Evolutionary conservation across 257 asterid species (phyloP).

Genomic region (Salvia rosmarinus): DNA sequence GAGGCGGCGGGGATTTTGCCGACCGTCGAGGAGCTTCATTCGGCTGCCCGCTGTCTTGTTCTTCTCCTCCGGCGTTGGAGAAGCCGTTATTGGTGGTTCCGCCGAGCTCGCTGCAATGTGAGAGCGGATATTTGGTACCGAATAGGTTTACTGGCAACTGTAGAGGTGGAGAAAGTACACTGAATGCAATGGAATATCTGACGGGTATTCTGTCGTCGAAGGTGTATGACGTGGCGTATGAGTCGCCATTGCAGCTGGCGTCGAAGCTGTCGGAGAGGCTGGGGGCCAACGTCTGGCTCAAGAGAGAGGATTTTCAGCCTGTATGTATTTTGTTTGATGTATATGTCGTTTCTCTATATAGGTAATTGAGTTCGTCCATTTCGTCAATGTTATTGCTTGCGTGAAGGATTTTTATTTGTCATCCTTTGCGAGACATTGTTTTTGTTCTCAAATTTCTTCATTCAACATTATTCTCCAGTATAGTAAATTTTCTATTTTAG

Average conservation of each 20-base stretch:
- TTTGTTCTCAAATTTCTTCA: not conserved
- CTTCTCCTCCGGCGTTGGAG: slow-evolving; percentile 30
- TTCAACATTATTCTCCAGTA: not conserved
- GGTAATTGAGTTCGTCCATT: not conserved
- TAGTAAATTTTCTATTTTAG: too few relatives aligned
- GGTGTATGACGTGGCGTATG: slow-evolving; percentile 91
- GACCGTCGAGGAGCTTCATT: slow-evolving; percentile 34
- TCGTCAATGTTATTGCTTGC: not conserved
- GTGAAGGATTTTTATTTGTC: not conserved
- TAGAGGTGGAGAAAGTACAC: slow-evolving; percentile 28
- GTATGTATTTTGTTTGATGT: slow-evolving; percentile 44
- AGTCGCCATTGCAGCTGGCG: slow-evolving; percentile 84
- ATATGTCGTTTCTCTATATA: not conserved
- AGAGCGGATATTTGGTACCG: slow-evolving; percentile 63
- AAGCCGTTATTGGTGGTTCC: slow-evolving; percentile 49
- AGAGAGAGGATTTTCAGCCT: slow-evolving; percentile 89
- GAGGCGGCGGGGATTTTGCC: slow-evolving; percentile 36
- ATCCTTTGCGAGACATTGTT: not conserved
- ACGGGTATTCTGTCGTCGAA: slow-evolving; percentile 79
- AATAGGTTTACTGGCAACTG: slow-evolving; percentile 37
- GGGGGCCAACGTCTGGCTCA: slow-evolving; percentile 85
- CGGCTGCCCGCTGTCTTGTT: slow-evolving; percentile 24
- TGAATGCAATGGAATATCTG: slow-evolving; percentile 74
- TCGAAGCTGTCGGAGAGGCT: slow-evolving; percentile 66
- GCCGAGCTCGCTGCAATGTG: slow-evolving; percentile 64